phyloP scores from a whole-genome alignment of 2,329 filamentous ascomycete species.

The Talaromyces sp. region DNA sequence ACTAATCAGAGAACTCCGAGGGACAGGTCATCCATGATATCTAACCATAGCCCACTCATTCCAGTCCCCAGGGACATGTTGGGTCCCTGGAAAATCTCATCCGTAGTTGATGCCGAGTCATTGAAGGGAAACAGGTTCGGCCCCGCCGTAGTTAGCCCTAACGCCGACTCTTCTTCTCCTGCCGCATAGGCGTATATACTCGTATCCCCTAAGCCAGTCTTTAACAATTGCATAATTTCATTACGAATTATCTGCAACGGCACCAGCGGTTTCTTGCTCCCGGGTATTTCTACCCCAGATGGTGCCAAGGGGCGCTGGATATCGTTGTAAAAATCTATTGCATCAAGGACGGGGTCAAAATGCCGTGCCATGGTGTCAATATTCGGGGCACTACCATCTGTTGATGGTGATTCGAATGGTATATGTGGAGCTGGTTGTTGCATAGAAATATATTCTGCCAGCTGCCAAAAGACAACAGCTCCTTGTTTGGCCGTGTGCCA shows the following conservation, averaged over 20 bases:
- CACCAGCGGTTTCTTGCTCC: neutral
- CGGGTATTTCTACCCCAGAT: neutral
- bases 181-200: conserved; percentile 5
- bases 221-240: neutral
- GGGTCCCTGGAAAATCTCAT: neutral
- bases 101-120: neutral
- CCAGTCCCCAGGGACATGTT: neutral
- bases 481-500: conserved; percentile 4
- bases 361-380: neutral
- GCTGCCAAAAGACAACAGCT: neutral
- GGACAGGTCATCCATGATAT: conserved; percentile 11
- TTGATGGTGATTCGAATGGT: neutral
- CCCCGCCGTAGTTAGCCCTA: neutral
- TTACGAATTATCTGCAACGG: neutral
- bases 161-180: neutral
- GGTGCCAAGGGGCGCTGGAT: neutral
- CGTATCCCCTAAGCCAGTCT: conserved; percentile 2
- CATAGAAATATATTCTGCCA: neutral
- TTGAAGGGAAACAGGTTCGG: neutral
- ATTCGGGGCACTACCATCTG: neutral
- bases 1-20: conserved; percentile 11
- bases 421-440: neutral
- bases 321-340: neutral
- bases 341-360: conserved; percentile 6
- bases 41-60: conserved; percentile 8